A percentile compares a stretch with the other conserved stretches of the same genome.
phyloP scores from a whole-genome alignment of 345 rosid genomes.

The Syzygium grande region DNA sequence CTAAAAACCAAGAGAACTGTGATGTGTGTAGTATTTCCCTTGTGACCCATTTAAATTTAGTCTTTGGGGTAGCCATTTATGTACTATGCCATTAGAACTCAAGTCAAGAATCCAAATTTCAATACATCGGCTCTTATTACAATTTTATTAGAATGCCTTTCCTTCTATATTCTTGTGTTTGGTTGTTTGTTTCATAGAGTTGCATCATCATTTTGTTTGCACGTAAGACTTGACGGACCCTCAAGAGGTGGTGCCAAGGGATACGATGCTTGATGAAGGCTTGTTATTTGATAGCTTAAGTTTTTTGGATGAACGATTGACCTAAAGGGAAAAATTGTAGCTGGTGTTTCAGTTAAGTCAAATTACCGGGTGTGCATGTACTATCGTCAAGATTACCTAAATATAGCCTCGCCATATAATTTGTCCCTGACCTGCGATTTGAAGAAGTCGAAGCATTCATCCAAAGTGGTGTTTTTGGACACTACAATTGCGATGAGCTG shows the following conservation, averaged over 20 bases:
- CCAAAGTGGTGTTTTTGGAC: slow-evolving; percentile 33
- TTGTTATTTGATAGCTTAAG: not conserved
- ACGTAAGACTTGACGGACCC: not conserved
- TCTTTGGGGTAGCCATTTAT: not conserved
- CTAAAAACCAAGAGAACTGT: not conserved
- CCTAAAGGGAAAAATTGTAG: not conserved
- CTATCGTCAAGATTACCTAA: not conserved
- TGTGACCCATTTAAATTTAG: not conserved
- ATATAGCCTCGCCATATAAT: slow-evolving; percentile 3
- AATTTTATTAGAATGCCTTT: not conserved
- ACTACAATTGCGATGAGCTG: slow-evolving; percentile 29
- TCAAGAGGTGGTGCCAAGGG: not conserved
- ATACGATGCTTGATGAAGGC: not conserved
- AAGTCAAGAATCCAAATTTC: not conserved
- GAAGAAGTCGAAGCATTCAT: slow-evolving; percentile 38
- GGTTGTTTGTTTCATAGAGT: not conserved
- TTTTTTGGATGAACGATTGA: not conserved
- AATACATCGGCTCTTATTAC: not conserved
- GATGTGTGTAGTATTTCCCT: not conserved
- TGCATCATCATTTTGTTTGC: not conserved
- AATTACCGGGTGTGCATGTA: too few species aligned
- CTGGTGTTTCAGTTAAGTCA: not conserved
- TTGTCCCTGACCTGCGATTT: slow-evolving; percentile 28
- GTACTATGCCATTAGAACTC: not conserved
- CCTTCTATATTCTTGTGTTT: not conserved